Evolutionary conservation across 1,284 basidiomycete species (phyloP).

Genomic region (Rhodotorula sp.): DNA sequence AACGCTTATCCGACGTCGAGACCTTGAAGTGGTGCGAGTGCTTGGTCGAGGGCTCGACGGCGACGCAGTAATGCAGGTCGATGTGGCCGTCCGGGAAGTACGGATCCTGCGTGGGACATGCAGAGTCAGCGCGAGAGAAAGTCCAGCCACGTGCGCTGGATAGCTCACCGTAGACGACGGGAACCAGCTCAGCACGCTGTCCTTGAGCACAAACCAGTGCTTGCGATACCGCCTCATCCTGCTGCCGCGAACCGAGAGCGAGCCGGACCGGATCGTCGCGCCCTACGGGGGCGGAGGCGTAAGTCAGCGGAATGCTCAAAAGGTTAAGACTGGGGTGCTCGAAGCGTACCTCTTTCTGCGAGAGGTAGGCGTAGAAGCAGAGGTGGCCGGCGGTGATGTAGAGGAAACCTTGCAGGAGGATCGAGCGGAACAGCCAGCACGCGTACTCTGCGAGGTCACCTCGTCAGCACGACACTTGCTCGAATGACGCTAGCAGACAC

Average conservation of each 20-base stretch:
- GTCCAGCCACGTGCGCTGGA: slow-evolving; percentile 10
- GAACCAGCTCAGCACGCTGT: slow-evolving; percentile 91
- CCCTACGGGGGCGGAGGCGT: slow-evolving; percentile 56
- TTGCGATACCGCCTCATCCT: slow-evolving; percentile 84
- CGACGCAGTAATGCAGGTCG: slow-evolving; percentile 85
- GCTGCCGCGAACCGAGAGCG: slow-evolving; percentile 34
- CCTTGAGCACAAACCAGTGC: slow-evolving; percentile 91
- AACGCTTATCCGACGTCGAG: slow-evolving; percentile 46
- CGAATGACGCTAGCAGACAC: slow-evolving; percentile 43
- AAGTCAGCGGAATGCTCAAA: background rate
- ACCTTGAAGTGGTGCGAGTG: slow-evolving; percentile 48
- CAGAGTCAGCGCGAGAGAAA: background rate
- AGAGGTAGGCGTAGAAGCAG: slow-evolving; percentile 97
- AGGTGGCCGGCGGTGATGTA: slow-evolving; percentile 88
- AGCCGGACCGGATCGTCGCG: slow-evolving; percentile 68
- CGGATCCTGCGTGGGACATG: slow-evolving; percentile 65
- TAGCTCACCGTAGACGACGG: slow-evolving; percentile 75
- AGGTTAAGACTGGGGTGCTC: background rate
- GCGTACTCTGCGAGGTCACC: slow-evolving; percentile 32
- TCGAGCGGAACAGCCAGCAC: slow-evolving; percentile 61
- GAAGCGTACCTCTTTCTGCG: slow-evolving; percentile 68
- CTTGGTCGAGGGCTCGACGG: slow-evolving; percentile 72
- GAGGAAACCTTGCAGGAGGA: slow-evolving; percentile 88
- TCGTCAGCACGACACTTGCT: slow-evolving; percentile 55
- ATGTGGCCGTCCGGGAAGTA: slow-evolving; percentile 96